phyloP scores from a whole-genome alignment of 768 basidiomycete genomes.

The Podaxis pistillaris region DNA sequence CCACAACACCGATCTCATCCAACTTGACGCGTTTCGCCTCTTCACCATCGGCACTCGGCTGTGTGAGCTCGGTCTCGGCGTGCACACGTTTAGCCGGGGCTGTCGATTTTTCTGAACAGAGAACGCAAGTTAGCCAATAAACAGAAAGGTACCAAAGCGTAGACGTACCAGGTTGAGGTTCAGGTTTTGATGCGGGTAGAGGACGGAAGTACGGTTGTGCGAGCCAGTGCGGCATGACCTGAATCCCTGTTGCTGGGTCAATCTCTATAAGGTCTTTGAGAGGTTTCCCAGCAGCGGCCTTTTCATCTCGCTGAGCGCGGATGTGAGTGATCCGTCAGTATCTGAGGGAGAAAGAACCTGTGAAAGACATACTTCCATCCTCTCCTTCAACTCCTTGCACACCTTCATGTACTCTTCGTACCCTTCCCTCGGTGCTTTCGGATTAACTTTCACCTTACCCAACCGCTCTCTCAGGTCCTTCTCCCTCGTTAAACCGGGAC shows the following conservation, averaged over 20 bases:
- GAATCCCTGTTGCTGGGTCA: slow-evolving; percentile 35
- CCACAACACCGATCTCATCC: not conserved
- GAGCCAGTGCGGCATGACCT: slow-evolving; percentile 43
- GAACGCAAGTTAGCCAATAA: not conserved
- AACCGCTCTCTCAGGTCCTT: slow-evolving; percentile 73
- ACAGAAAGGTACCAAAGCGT: not conserved
- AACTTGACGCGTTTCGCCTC: not conserved
- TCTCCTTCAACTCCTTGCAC: slow-evolving; percentile 49
- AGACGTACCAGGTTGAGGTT: not conserved
- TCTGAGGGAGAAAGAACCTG: not conserved
- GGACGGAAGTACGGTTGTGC: slow-evolving; percentile 69
- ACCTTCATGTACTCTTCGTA: slow-evolving; percentile 15
- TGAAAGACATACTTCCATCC: slow-evolving; percentile 41
- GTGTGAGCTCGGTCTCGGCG: not conserved
- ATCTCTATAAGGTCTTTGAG: slow-evolving; percentile 29
- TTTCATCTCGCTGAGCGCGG: slow-evolving; percentile 41
- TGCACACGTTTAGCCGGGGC: not conserved
- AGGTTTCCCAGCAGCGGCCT: slow-evolving; percentile 26
- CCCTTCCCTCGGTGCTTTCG: slow-evolving; percentile 17
- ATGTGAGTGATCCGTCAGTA: slow-evolving; percentile 2
- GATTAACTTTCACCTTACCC: slow-evolving; percentile 43
- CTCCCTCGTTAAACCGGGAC: slow-evolving; percentile 66
- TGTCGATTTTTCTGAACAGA: not conserved
- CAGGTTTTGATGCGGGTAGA: slow-evolving; percentile 11
- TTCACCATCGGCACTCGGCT: not conserved